Conservation (phyloP, 1,284 basidiomycete genomes). For the Coniferiporia weirii region DNA sequence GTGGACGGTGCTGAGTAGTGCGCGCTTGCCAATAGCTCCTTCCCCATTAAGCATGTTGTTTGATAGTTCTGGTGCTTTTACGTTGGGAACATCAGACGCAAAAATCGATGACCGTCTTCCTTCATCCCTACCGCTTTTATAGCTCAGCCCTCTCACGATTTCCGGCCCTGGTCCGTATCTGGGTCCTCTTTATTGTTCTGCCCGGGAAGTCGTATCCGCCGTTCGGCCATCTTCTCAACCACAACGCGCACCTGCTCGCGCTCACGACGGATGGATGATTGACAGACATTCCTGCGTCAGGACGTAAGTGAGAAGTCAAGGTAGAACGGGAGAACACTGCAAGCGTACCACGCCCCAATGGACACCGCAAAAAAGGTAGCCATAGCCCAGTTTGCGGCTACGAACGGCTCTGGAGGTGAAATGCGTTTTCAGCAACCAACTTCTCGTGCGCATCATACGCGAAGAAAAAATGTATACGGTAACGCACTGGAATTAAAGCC, state of each 20-base stretch:
- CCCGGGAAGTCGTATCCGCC: conserved; percentile 27
- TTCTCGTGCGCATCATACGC: neutral
- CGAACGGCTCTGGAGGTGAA: conserved; percentile 33
- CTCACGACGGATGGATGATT: conserved; percentile 49
- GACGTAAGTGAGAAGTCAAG: neutral
- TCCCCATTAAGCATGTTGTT: too few relatives aligned
- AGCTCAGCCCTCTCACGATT: neutral
- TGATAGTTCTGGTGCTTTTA: too few relatives aligned
- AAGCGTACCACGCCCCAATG: conserved; percentile 43
- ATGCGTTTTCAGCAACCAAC: too few relatives aligned
- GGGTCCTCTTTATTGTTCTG: neutral
- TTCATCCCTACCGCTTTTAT: too few relatives aligned
- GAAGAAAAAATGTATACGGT: neutral
- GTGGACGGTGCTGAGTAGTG: too few relatives aligned
- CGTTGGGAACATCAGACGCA: too few relatives aligned
- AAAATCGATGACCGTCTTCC: too few relatives aligned
- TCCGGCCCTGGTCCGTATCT: neutral
- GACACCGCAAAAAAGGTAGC: conserved; percentile 50
- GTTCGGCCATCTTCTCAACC: conserved; percentile 56
- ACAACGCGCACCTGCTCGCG: conserved; percentile 49
- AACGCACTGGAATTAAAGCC: conserved; percentile 45
- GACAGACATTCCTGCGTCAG: conserved; percentile 55
- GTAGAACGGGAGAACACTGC: neutral
- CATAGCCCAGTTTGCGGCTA: conserved; percentile 51
- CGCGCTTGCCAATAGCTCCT: too few relatives aligned